Percentiles rank a stretch among this genome's conserved stretches.
These are phyloP conservation scores for Filobasidium wieringae DNA, from an alignment of 768 basidiomycete genomes.

Conservation along the genomic window DNA sequence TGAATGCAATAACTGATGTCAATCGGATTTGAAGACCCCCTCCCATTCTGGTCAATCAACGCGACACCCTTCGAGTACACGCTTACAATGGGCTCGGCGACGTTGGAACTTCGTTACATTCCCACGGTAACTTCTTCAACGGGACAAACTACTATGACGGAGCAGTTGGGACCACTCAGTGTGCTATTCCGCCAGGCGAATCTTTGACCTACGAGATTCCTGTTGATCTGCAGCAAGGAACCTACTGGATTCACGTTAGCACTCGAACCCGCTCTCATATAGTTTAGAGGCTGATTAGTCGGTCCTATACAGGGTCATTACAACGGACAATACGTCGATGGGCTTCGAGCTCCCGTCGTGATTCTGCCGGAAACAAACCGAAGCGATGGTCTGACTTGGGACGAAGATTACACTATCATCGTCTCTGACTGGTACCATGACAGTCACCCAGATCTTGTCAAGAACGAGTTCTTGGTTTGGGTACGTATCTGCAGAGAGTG, in stretches of 20 bases:
- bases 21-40: no score
- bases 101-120: constrained; percentile 60
- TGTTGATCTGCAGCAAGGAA: constrained; percentile 30
- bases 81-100: constrained; percentile 56
- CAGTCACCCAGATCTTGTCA: constrained; percentile 52
- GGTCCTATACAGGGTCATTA: constrained; percentile 24
- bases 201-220: constrained; percentile 66
- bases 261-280: neutral
- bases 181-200: constrained; percentile 58
- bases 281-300: neutral
- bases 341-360: constrained; percentile 69
- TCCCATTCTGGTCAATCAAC: constrained; percentile 57
- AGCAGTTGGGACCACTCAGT: constrained; percentile 68
- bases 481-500: neutral
- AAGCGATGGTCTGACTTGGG: constrained; percentile 54
- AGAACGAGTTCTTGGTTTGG: constrained; percentile 51
- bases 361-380: constrained; percentile 46
- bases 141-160: constrained; percentile 80
- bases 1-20: no score
- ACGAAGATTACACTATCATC: constrained; percentile 78
- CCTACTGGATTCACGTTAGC: constrained; percentile 39
- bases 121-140: constrained; percentile 95
- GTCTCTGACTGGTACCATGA: constrained; percentile 89
- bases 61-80: constrained; percentile 67
- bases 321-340: constrained; percentile 73